phyloP scores from a whole-genome alignment of 495 filamentous ascomycete species.

The Podospora appendiculata region DNA sequence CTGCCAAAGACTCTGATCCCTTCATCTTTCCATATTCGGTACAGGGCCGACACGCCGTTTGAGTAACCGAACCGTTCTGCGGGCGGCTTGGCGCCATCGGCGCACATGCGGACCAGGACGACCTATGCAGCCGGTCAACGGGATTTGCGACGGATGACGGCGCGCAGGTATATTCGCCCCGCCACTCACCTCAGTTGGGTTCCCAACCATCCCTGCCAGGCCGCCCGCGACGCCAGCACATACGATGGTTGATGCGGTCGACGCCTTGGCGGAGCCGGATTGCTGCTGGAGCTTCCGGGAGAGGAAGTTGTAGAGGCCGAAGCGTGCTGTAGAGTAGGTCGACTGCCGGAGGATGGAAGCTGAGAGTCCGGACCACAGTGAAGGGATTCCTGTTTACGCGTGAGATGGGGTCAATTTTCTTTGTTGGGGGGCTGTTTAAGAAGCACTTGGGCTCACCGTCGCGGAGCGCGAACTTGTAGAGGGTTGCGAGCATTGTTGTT shows the following conservation, averaged over 20 bases:
- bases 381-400: slow-evolving; percentile 17
- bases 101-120: slow-evolving; percentile 72
- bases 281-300: slow-evolving; percentile 17
- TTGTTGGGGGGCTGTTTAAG: not conserved
- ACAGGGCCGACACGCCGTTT: slow-evolving; percentile 23
- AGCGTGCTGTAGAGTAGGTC: slow-evolving; percentile 32
- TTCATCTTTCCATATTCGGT: slow-evolving; percentile 27
- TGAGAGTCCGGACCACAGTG: slow-evolving; percentile 30
- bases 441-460: slow-evolving; percentile 17
- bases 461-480: slow-evolving; percentile 25
- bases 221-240: slow-evolving; percentile 51
- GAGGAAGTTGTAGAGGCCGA: slow-evolving; percentile 27
- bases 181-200: slow-evolving; percentile 52
- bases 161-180: not conserved
- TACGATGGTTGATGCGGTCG: slow-evolving; percentile 18
- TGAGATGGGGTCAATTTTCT: not conserved
- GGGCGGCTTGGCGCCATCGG: slow-evolving; percentile 61
- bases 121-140: slow-evolving; percentile 18
- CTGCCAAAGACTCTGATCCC: slow-evolving; percentile 25
- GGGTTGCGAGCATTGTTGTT: slow-evolving; percentile 24
- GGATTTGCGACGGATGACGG: not conserved
- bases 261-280: slow-evolving; percentile 12
- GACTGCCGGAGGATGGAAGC: slow-evolving; percentile 33
- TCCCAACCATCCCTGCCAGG: slow-evolving; percentile 68
- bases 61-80: slow-evolving; percentile 40